phyloP scores from a whole-genome alignment of 2,329 filamentous ascomycete genomes.

The Delphinella strobiligena region DNA sequence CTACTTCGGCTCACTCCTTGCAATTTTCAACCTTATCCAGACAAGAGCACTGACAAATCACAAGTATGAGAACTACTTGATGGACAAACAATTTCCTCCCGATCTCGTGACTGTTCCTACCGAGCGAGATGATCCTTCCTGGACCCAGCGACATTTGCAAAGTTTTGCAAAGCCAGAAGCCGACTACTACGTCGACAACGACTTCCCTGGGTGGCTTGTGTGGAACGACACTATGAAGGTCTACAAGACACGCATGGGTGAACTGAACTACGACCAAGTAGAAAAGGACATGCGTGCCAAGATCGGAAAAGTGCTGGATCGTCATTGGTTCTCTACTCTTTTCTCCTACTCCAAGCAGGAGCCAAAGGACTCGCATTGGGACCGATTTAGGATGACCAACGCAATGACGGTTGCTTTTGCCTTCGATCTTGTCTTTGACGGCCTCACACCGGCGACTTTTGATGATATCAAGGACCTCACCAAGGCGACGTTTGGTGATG shows the following conservation, averaged over 20 bases:
- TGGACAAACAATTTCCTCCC: slow-evolving; percentile 64
- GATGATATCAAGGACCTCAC: slow-evolving; percentile 79
- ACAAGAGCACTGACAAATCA: slow-evolving; percentile 77
- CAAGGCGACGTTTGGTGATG: slow-evolving; percentile 71
- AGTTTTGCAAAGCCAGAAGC: slow-evolving; percentile 66
- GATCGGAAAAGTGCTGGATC: slow-evolving; percentile 69
- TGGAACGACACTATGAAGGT: slow-evolving; percentile 84
- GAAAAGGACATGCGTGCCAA: slow-evolving; percentile 63
- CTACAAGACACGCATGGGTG: slow-evolving; percentile 56
- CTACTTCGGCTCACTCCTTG: slow-evolving; percentile 69
- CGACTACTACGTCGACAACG: slow-evolving; percentile 81
- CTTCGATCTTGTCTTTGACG: slow-evolving; percentile 80
- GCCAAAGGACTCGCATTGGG: slow-evolving; percentile 66
- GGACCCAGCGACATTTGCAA: slow-evolving; percentile 67
- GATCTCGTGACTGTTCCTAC: slow-evolving; percentile 68
- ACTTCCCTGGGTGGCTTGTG: slow-evolving; percentile 91
- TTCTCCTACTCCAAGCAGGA: slow-evolving; percentile 96
- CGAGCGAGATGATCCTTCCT: slow-evolving; percentile 59
- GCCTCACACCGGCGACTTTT: slow-evolving; percentile 63
- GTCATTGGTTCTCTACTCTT: slow-evolving; percentile 74
- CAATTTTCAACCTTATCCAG: slow-evolving; percentile 70
- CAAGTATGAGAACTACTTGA: slow-evolving; percentile 74
- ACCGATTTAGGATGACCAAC: slow-evolving; percentile 82
- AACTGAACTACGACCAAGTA: slow-evolving; percentile 68
- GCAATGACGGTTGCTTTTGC: slow-evolving; percentile 79